phyloP scores from a whole-genome alignment of 2,329 filamentous ascomycete genomes.

The Pseudogymnoascus sp. region DNA sequence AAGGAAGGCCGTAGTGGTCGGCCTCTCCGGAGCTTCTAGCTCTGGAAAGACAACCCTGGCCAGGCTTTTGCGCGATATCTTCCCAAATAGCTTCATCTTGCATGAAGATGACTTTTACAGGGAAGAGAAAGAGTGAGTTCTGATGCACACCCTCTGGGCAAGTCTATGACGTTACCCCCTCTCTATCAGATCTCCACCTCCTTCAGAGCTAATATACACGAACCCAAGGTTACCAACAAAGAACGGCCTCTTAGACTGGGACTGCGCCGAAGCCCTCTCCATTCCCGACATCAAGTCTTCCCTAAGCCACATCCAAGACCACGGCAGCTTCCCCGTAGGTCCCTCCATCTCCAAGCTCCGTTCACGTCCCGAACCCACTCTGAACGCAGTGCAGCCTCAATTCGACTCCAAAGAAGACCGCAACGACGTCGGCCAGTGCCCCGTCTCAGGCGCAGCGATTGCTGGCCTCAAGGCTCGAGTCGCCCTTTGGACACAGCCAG shows the following conservation, averaged over 20 bases:
- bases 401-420: slow-evolving; percentile 53
- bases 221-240: slow-evolving; percentile 43
- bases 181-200: background rate
- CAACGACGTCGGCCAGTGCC: slow-evolving; percentile 50
- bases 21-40: slow-evolving; percentile 81
- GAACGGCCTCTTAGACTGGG: slow-evolving; percentile 74
- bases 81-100: slow-evolving; percentile 70
- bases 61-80: slow-evolving; percentile 72
- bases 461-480: slow-evolving; percentile 40
- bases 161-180: background rate
- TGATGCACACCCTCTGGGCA: background rate
- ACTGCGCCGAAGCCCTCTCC: slow-evolving; percentile 73
- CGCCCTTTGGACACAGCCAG: slow-evolving; percentile 36
- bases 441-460: slow-evolving; percentile 42
- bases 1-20: slow-evolving; percentile 51
- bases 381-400: slow-evolving; percentile 33
- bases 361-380: slow-evolving; percentile 17
- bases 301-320: slow-evolving; percentile 59
- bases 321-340: slow-evolving; percentile 58
- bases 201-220: background rate
- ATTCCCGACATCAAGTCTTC: slow-evolving; percentile 59
- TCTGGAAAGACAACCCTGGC: slow-evolving; percentile 94
- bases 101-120: slow-evolving; percentile 97
- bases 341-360: background rate
- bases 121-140: slow-evolving; percentile 58